Conservation (phyloP, 2,329 filamentous ascomycete species). For the Verticillium klebahnii region DNA sequence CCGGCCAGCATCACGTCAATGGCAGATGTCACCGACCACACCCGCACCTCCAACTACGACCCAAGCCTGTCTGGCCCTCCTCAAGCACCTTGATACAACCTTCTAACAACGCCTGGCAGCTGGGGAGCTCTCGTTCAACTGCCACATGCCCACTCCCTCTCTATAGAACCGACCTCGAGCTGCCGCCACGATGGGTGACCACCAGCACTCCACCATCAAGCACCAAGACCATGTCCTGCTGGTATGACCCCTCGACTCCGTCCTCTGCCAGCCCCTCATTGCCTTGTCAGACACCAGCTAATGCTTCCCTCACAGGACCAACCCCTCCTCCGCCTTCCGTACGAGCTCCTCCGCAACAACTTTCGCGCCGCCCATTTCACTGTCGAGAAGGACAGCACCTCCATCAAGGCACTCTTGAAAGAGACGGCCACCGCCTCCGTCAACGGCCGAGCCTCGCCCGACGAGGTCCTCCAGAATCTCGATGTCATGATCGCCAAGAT, state of each 20-base stretch:
- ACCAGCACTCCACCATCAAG: constrained; percentile 63
- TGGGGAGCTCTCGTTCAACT: neutral
- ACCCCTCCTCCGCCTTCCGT: constrained; percentile 85
- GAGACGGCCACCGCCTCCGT: constrained; percentile 64
- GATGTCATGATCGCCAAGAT: constrained; percentile 83
- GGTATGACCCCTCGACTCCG: constrained; percentile 34
- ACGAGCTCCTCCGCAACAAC: constrained; percentile 90
- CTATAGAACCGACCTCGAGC: neutral
- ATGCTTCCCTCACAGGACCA: constrained; percentile 62
- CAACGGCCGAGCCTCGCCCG: constrained; percentile 55
- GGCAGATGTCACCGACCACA: neutral
- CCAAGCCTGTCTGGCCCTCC: neutral
- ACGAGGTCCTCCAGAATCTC: constrained; percentile 73
- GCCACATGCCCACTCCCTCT: neutral
- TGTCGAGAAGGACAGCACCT: constrained; percentile 66
- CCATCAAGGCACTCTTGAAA: constrained; percentile 56
- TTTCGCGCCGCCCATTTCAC: constrained; percentile 80
- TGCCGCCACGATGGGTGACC: constrained; percentile 48
- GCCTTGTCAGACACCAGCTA: neutral
- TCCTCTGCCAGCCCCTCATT: constrained; percentile 1
- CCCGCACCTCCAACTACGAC: neutral
- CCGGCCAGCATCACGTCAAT: neutral
- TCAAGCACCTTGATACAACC: neutral
- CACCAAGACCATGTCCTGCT: constrained; percentile 73
- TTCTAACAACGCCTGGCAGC: neutral